Evolutionary conservation across 768 basidiomycete genomes (phyloP), one percentile per base, ranked within the genome.

Genomic region (Suillus brevipes): DNA sequence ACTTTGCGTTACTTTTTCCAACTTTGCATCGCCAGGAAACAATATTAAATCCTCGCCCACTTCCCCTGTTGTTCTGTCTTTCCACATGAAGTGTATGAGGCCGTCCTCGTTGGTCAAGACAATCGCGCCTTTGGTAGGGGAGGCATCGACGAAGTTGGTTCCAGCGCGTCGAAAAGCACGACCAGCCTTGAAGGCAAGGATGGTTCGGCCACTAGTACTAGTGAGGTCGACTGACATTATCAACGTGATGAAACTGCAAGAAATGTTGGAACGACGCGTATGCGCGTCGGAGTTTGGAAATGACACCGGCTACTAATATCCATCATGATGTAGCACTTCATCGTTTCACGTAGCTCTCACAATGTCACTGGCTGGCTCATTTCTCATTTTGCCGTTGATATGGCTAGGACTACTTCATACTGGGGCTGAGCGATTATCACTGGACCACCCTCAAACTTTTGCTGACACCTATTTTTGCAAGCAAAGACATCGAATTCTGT

Each of bases 1-100:
- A 12, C 89, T 84, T 71, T 93, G 86, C 2, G 84, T 66, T 12
- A 96, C 90, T 75, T 88, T 90, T 69, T 83, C 82, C 73, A 97
- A 94, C 1, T 83, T 85, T 4, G 95, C 94, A 76, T 97, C 95
- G 2, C 86, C 84, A 1, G 94, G 93, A 75, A 96, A 93, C 61
- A 97, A 78, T 67, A 97, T 94, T 62, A 95, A 78, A 71, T 97
- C 95, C 79, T 94, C 92, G 69, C 88, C 88, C 10, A 83, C 75
- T 16, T 77, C 77, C 53, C 85, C 82, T 3, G 86, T 88, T 14
- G 79, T 79, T 70, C 92, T 81, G 73, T 92, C 87, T 79, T 87
- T 90, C 92, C 92, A 94, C 61, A 85, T 79, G 69, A 94, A 91
- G 75, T 90, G 92, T 66, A 94, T 74, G 58, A 93, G 80, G 6